These are phyloP conservation scores for Bauhinia variegata DNA, from an alignment of 306 rosid species.

Conservation along the genomic window DNA sequence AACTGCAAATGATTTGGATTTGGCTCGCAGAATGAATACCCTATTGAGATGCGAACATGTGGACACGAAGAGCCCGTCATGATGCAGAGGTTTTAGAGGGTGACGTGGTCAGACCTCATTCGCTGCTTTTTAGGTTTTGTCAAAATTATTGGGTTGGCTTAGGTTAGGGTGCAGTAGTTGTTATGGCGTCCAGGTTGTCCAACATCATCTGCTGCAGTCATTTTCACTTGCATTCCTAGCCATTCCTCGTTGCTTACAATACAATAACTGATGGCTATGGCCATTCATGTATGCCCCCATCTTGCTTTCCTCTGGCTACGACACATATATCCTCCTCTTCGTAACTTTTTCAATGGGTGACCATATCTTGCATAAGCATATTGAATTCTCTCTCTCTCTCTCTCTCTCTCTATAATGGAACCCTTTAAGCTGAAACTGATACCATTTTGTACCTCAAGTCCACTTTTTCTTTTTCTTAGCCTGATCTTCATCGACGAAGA, in stretches of 20 bases:
- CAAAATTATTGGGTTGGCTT: background rate
- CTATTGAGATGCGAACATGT: background rate
- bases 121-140: background rate
- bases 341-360: too few relatives aligned
- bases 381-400: too few relatives aligned
- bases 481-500: too few relatives aligned
- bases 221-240: background rate
- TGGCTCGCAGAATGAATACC: background rate
- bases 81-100: background rate
- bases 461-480: too few relatives aligned
- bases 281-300: background rate
- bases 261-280: too few relatives aligned
- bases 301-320: too few relatives aligned
- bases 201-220: background rate
- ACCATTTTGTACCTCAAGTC: too few relatives aligned
- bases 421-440: too few relatives aligned
- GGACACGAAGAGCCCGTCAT: background rate
- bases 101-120: slow-evolving; percentile 13
- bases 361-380: too few relatives aligned
- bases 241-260: background rate
- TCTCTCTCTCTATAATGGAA: too few relatives aligned
- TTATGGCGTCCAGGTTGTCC: slow-evolving; percentile 27
- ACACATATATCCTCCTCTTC: too few relatives aligned
- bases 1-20: background rate
- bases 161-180: too few relatives aligned